Percentiles rank a stretch among this genome's conserved stretches.
Conservation (phyloP, 257 asterid species). For the Jasminum sambac region DNA sequence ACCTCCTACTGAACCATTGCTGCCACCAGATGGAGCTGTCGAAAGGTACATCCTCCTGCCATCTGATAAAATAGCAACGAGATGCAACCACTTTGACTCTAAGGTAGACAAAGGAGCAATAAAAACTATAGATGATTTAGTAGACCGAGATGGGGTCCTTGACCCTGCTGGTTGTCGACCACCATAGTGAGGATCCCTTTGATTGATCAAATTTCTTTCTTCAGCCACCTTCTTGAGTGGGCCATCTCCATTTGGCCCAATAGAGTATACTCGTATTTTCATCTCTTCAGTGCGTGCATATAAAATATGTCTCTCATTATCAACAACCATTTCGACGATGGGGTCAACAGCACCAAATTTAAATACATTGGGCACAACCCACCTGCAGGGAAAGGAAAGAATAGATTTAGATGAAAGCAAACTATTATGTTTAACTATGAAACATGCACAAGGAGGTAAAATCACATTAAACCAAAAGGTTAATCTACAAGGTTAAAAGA, state of each 20-base stretch:
- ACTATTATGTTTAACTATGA: slow-evolving; percentile 17
- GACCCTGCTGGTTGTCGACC: slow-evolving; percentile 79
- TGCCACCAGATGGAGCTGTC: slow-evolving; percentile 80
- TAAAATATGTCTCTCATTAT: slow-evolving; percentile 82
- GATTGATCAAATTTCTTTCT: slow-evolving; percentile 85
- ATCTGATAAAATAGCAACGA: slow-evolving; percentile 87
- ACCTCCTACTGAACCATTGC: slow-evolving; percentile 62
- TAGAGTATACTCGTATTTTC: slow-evolving; percentile 88
- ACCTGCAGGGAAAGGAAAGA: slow-evolving; percentile 47
- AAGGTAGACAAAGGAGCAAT: slow-evolving; percentile 80
- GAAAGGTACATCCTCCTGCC: slow-evolving; percentile 98
- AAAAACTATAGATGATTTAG: slow-evolving; percentile 74
- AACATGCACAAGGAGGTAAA: slow-evolving; percentile 9
- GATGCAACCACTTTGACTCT: slow-evolving; percentile 96
- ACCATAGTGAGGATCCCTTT: slow-evolving; percentile 70
- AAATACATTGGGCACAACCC: slow-evolving; percentile 96
- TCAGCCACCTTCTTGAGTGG: slow-evolving; percentile 90
- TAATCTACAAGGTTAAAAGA: background rate
- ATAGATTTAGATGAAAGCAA: slow-evolving; percentile 22
- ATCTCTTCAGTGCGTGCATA: slow-evolving; percentile 93
- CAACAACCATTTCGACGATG: slow-evolving; percentile 90
- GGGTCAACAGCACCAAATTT: slow-evolving; percentile 96
- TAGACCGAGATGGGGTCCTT: slow-evolving; percentile 58
- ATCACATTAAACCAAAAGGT: slow-evolving; percentile 1
- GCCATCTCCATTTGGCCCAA: slow-evolving; percentile 83